phyloP scores from a whole-genome alignment of 148 eudicot species.

The Rhododendron ferrugineum region DNA sequence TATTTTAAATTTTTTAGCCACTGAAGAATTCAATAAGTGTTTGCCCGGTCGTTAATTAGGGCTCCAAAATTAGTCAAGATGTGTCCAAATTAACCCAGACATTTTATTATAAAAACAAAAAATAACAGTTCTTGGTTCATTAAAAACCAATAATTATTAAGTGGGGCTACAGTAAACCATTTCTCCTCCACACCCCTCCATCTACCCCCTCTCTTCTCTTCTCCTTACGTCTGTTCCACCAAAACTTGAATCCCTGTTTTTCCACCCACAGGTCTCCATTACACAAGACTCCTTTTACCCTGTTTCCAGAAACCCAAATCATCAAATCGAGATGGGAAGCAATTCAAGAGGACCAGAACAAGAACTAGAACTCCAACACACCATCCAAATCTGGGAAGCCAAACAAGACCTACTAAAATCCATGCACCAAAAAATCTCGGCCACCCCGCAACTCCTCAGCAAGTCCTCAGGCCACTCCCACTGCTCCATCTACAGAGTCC shows the following conservation, averaged over 20 bases:
- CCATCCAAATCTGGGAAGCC: conserved; percentile 28
- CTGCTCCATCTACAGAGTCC: conserved; percentile 73
- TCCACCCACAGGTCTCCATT: background rate
- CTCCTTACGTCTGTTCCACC: too few species aligned
- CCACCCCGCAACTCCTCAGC: conserved; percentile 46
- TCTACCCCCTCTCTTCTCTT: too few species aligned
- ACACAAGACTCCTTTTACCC: background rate
- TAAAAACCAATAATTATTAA: too few species aligned
- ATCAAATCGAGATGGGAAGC: conserved; percentile 3
- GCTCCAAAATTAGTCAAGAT: too few species aligned
- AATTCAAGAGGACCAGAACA: background rate
- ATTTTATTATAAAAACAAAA: too few species aligned
- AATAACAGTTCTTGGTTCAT: too few species aligned
- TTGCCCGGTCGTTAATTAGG: too few species aligned
- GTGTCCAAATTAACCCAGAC: too few species aligned
- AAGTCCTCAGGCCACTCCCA: conserved; percentile 50
- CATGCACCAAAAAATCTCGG: conserved; percentile 30
- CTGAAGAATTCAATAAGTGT: too few species aligned
- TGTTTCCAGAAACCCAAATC: background rate
- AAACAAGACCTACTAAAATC: conserved; percentile 16
- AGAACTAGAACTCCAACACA: background rate
- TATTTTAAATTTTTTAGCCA: too few species aligned
- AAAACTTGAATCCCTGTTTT: background rate
- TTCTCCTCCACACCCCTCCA: too few species aligned
- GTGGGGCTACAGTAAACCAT: too few species aligned